Evolutionary conservation across 2,329 filamentous ascomycete genomes (phyloP).

Genomic region (Sporothrix mexicana): DNA sequence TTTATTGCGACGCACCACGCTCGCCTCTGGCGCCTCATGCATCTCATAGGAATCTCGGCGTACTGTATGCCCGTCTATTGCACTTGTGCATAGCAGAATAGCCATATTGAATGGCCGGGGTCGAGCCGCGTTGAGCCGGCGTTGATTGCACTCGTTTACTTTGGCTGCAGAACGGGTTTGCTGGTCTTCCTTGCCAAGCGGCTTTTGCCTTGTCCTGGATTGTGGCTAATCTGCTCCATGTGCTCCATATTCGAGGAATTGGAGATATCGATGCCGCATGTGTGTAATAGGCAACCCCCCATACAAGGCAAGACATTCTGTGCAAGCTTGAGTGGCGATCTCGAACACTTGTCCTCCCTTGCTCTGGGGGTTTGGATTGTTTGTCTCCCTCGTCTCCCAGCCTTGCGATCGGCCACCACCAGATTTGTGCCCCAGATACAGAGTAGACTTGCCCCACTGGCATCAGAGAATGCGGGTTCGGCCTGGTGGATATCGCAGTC

Average conservation of each 20-base stretch:
- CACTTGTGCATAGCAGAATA: neutral
- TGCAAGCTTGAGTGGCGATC: neutral
- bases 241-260: neutral
- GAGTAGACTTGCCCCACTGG: neutral
- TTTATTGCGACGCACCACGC: neutral
- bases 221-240: neutral
- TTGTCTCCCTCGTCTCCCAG: constrained; percentile 2
- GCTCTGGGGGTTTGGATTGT: neutral
- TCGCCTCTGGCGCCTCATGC: no score
- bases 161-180: neutral
- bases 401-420: constrained; percentile 24
- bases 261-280: neutral
- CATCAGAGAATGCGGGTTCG: constrained; percentile 16
- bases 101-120: neutral
- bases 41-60: no score
- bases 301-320: constrained; percentile 2
- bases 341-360: neutral
- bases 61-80: neutral
- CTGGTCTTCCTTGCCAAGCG: neutral
- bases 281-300: neutral
- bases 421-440: neutral
- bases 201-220: neutral
- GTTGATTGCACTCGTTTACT: neutral
- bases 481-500: neutral
- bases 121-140: neutral